Base-by-base conservation (phyloP, 2,329 filamentous ascomycete genomes). In the Hypoxylon sp. region DNA sequence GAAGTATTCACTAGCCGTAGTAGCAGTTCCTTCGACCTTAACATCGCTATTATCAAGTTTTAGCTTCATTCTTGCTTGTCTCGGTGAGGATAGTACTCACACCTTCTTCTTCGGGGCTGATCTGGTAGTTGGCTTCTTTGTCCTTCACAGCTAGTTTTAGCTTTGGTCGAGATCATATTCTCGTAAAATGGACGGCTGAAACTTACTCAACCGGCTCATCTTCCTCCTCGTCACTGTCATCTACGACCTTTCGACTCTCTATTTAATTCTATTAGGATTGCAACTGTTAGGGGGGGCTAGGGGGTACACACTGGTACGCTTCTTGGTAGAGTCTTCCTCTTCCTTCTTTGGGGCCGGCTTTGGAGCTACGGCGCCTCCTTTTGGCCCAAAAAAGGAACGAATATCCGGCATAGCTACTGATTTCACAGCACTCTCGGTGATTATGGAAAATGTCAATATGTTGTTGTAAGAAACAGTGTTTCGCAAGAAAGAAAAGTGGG, bases 321-420 rank as follows among this genome's bases (percentile, higher is more conserved):
- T 72, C 55, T 71, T 75, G 55, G 78, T 76, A 37, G 71, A 53
- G 9, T 76, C 61, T 40, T 74, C 73, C 49, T 77, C 76, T 29
- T 68, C 68, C 64, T 79, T 77, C 67, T 77, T 78, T 2, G 73
- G 61, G 7, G 72, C 63, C 25, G 76, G 73, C 62, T 81, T 78
- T 36, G 78, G 72, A 38, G 80, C 74, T 32, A 79, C 74, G 62
- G 80, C 77, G 58, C 81, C 79, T 41, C 84, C 83, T 71, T 91
- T 91, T 55, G 88, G 84, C 46, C 88, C 86, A 76, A 97, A 97
- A 74, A 97, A 97, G 63, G 80, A 91, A 67, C 92, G 83, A 66
- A 97, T 97, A 73, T 97, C 93, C 57, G 91, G 84, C 91, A 96
- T 96, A 56, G 61, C 59, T 55, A 26, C 15, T 48, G 27, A 40